Percentiles rank a stretch among this genome's conserved stretches.
Evolutionary conservation across 2,329 filamentous ascomycete genomes (phyloP).

Genomic region (Penicillium hordei): DNA sequence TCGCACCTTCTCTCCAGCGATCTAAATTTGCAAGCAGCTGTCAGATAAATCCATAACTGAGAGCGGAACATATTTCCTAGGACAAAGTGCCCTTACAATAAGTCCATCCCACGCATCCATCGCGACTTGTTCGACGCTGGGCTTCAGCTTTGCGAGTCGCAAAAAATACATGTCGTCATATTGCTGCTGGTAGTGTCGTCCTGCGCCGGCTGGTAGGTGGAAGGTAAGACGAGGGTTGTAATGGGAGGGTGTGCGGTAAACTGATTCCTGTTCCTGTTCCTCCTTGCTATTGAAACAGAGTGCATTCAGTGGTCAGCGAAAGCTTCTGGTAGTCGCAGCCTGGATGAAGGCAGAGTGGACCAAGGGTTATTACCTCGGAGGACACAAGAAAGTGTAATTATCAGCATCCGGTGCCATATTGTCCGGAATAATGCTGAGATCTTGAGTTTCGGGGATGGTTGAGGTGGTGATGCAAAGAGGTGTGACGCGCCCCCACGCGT

Average conservation of each 20-base stretch:
- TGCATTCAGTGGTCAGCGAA: conserved; percentile 15
- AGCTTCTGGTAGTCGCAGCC: neutral
- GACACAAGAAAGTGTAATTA: conserved; percentile 29
- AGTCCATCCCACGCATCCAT: conserved; percentile 74
- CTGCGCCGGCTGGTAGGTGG: conserved; percentile 62
- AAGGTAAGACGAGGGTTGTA: conserved; percentile 80
- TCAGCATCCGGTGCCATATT: conserved; percentile 22
- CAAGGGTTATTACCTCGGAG: conserved; percentile 27
- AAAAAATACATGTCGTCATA: conserved; percentile 98
- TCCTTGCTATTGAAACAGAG: conserved; percentile 30
- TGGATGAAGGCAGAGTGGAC: neutral
- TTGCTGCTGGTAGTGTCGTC: conserved; percentile 82
- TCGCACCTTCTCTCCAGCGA: conserved; percentile 72
- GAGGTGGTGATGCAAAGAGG: conserved; percentile 7
- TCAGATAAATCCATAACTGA: neutral
- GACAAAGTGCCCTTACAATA: conserved; percentile 45
- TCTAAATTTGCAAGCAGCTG: conserved; percentile 39
- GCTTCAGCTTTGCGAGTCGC: conserved; percentile 82
- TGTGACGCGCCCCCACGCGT: conserved; percentile 24
- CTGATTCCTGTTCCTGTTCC: conserved; percentile 38
- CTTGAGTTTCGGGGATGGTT: conserved; percentile 3
- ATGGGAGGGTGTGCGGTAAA: conserved; percentile 56
- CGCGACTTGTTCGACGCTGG: conserved; percentile 73
- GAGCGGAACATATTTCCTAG: neutral
- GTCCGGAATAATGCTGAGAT: neutral